Percentiles rank a stretch among this genome's conserved stretches.
phyloP scores from a whole-genome alignment of 345 rosid genomes.

The Brassica juncea region DNA sequence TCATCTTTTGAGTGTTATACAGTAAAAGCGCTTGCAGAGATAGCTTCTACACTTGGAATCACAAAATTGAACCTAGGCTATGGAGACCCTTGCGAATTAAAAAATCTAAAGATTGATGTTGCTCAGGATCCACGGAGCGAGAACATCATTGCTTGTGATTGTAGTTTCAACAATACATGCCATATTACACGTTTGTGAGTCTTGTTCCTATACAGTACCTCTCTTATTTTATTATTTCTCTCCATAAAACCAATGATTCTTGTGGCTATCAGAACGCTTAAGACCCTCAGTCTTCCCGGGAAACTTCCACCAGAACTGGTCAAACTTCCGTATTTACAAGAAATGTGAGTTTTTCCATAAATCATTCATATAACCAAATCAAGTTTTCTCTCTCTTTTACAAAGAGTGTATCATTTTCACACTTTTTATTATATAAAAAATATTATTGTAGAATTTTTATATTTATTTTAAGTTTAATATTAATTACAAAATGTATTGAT shows the following conservation, averaged over 20 bases:
- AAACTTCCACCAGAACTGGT: conserved; percentile 20
- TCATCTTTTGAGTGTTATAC: not conserved
- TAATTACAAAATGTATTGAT: too few relatives aligned
- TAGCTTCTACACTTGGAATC: conserved; percentile 30
- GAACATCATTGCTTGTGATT: conserved; percentile 4
- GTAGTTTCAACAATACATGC: conserved; percentile 23
- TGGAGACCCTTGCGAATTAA: conserved; percentile 20
- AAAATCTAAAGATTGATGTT: conserved; percentile 2
- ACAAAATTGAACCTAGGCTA: not conserved
- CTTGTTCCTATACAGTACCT: not conserved
- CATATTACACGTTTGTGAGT: conserved; percentile 33
- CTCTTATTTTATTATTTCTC: not conserved
- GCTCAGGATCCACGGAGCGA: not conserved
- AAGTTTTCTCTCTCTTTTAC: too few relatives aligned
- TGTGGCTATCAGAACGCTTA: not conserved
- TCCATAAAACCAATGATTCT: not conserved
- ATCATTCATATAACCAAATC: not conserved
- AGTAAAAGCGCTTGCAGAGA: conserved; percentile 22
- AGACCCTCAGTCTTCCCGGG: not conserved
- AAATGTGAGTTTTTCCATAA: not conserved
- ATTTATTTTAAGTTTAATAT: too few relatives aligned
- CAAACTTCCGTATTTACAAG: conserved; percentile 8
- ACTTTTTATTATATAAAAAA: too few relatives aligned
- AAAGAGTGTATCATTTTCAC: too few relatives aligned
- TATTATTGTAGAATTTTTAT: too few relatives aligned